These are phyloP conservation scores for Botrytis sinoallii DNA, from an alignment of 2,329 filamentous ascomycete genomes.

Conservation along the genomic window DNA sequence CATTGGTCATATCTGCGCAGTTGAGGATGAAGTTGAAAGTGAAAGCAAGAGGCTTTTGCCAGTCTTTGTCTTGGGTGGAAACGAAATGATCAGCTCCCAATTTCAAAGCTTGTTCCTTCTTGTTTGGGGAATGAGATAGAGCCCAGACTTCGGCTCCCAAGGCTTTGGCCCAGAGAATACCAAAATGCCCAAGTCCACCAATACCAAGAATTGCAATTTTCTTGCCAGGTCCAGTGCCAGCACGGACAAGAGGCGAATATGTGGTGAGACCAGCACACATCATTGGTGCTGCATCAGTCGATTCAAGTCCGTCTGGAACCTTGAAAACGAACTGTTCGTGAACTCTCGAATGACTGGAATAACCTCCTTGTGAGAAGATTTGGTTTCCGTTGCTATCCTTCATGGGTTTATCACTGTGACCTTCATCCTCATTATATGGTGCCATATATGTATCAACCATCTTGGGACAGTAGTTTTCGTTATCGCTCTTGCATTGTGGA, in stretches of 20 bases:
- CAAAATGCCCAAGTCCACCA: constrained; percentile 69
- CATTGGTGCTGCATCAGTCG: constrained; percentile 60
- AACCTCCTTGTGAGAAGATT: constrained; percentile 50
- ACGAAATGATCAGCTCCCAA: constrained; percentile 60
- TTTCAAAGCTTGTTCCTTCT: constrained; percentile 57
- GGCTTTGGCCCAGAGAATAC: constrained; percentile 66
- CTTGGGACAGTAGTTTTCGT: constrained; percentile 35
- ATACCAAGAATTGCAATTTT: constrained; percentile 65
- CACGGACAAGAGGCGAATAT: constrained; percentile 64
- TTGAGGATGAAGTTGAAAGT: constrained; percentile 59
- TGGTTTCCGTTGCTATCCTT: constrained; percentile 17
- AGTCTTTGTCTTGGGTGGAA: constrained; percentile 56
- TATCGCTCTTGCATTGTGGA: constrained; percentile 45
- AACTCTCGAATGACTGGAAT: constrained; percentile 49
- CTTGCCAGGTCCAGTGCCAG: constrained; percentile 67
- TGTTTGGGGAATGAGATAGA: constrained; percentile 57
- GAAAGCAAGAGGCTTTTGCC: constrained; percentile 53
- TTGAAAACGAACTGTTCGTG: constrained; percentile 58
- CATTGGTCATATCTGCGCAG: constrained; percentile 55
- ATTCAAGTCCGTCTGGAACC: constrained; percentile 51
- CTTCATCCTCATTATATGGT: constrained; percentile 25
- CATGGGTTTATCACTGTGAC: constrained; percentile 17
- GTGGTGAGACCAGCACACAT: constrained; percentile 76
- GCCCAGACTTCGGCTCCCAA: constrained; percentile 65
- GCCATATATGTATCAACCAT: constrained; percentile 30